Base-by-base conservation (phyloP, 2,329 filamentous ascomycete genomes). In the Monilinia polystroma region DNA sequence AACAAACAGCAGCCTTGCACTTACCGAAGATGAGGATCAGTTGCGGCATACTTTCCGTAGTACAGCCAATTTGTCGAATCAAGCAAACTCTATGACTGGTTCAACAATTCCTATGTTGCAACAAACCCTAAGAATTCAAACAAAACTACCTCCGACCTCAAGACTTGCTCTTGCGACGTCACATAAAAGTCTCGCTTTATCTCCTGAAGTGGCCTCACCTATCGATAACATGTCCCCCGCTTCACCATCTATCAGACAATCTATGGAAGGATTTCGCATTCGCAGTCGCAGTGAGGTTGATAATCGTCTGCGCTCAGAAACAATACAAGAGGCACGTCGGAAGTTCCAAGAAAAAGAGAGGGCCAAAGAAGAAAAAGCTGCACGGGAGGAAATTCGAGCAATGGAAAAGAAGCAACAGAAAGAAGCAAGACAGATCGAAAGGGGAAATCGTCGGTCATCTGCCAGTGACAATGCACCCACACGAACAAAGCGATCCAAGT, bases 261-360 rank as follows among this genome's bases (percentile, higher is more conserved):
- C 86, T 0, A 80, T 89, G 58, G 87, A 89, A 67, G 81, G 81
- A 32, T 87, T 88, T 70, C 85, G 86, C 62, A 77, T 88, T 6
- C 85, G 87, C 69, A 84, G 84, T 59, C 83, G 84, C 68, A 87
- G 85, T 52, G 86, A 88, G 70, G 78, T 87, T 20, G 84, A 87
- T 73, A 81, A 83, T 7, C 80, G 78, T 16, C 80, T 80, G 0
- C 83, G 84, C 38, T 79, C 82, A 62, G 85, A 87, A 68, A 83
- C 85, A 53, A 83, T 89, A 45, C 82, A 84, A 55, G 83, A 84
- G 72, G 86, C 85, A 4, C 85, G 87, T 64, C 84, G 84, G 72
- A 86, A 85, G 73, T 89, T 88, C 69, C 82, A 87, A 73, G 83
- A 86, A 73, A 85, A 84, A 74, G 85, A 89, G 75, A 80, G 80